Conservation (phyloP, 257 asterid species). For the Craterostigma plantagineum region DNA sequence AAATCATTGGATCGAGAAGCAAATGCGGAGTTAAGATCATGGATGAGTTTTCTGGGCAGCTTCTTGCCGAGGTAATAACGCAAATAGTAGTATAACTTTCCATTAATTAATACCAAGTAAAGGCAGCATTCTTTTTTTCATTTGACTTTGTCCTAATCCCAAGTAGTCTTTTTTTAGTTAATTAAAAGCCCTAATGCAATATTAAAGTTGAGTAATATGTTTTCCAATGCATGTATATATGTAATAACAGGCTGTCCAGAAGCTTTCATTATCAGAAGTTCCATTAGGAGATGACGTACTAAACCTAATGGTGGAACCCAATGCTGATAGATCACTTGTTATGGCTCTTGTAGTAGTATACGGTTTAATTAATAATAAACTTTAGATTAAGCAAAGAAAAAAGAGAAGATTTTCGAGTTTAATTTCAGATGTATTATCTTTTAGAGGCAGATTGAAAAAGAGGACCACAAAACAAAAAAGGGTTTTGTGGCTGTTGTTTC, state of each 20-base stretch:
- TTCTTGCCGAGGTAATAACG: conserved; percentile 43
- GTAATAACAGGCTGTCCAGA: conserved; percentile 29
- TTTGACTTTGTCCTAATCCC: too few relatives aligned
- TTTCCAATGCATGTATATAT: neutral
- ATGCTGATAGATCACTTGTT: conserved; percentile 40
- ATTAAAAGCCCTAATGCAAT: neutral
- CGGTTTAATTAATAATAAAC: conserved; percentile 33
- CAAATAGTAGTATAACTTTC: too few relatives aligned
- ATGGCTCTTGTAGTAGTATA: conserved; percentile 57
- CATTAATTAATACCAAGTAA: too few relatives aligned
- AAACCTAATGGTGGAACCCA: conserved; percentile 42
- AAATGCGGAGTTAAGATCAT: conserved; percentile 32
- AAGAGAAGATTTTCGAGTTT: too few relatives aligned
- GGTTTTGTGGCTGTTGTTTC: too few relatives aligned
- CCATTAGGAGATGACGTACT: conserved; percentile 57
- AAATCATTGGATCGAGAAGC: conserved; percentile 23
- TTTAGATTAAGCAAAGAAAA: conserved; percentile 11
- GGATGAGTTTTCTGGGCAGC: conserved; percentile 20
- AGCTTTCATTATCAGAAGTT: conserved; percentile 41
- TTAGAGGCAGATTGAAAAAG: too few relatives aligned
- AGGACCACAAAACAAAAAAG: too few relatives aligned
- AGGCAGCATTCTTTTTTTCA: too few relatives aligned
- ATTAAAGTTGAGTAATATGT: neutral
- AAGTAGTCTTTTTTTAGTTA: too few relatives aligned
- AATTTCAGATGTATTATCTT: too few relatives aligned